Evolutionary conservation across 352 stramenopile species (phyloP), one percentile per base, ranked within the genome.

Genomic region (Nothophytophthora sp.): DNA sequence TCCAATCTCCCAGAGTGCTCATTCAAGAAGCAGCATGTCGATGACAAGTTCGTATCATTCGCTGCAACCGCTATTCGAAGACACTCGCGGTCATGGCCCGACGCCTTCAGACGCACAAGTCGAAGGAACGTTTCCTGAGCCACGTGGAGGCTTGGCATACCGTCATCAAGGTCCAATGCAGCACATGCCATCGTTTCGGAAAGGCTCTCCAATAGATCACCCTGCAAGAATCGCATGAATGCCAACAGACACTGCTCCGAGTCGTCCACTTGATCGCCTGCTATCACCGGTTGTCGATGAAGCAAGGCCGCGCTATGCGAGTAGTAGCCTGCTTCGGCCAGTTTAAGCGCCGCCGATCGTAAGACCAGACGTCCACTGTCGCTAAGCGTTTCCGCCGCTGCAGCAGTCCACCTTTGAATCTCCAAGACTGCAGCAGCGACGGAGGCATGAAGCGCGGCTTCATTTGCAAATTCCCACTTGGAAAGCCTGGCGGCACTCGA

Each of bases 171-270:
- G 1, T 55, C 41, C 3, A 28, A 27, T 1, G 16, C 16, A 10
- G 41, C 47, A 19, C 64, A 78, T 24, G 18, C 29, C 4, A 18
- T 37, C 18, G 38, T 27, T 11, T 42, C 23, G 11, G 38, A 34
- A 0, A 68, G 11, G 5, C 44, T 60, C 13, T 22, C 16, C 22
- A 50, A 20, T 11, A 74, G 8, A 35, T 73, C 51, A 13, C 56
- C 64, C 22, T 63, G 52, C 0, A 79, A 15, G 38, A 79, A 79
- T 16, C 45, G 32, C 4, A 67, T 28, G 45, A 79, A 64, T 23
- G 46, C 60, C 20, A 72, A 37, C 16, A 56, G 42, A 38, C 68
- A 79, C 25, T 36, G 39, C 13, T 50, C 29, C 15, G 5, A 16
- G 13, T 15, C 36, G 11, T 19, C 40, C 29, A 7, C 3, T 38